Evolutionary conservation across 2,329 filamentous ascomycete genomes (phyloP).

Genomic region (Aspergillus quadricinctus): DNA sequence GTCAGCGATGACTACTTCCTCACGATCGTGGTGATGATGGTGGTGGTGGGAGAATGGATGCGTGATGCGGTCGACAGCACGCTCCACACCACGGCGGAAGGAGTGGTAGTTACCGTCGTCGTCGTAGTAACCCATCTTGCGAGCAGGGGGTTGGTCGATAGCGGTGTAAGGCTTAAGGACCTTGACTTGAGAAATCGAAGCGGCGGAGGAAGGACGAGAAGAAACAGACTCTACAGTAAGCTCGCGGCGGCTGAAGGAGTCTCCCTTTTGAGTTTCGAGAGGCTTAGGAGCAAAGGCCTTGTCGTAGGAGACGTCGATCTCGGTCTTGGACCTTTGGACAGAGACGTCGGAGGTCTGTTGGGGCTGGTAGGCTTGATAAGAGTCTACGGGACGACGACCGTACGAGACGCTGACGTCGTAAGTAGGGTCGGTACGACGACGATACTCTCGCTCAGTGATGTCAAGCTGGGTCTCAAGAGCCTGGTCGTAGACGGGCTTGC

Average conservation of each 20-base stretch:
- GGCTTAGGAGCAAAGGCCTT: slow-evolving; percentile 24
- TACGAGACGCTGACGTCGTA: slow-evolving; percentile 42
- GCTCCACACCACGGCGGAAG: slow-evolving; percentile 66
- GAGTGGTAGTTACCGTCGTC: slow-evolving; percentile 72
- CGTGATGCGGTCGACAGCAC: slow-evolving; percentile 61
- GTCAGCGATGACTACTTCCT: slow-evolving; percentile 40
- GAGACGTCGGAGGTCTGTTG: slow-evolving; percentile 24
- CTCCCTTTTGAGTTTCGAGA: slow-evolving; percentile 41
- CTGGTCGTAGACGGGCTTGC: slow-evolving; percentile 38
- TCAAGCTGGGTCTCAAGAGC: slow-evolving; percentile 48
- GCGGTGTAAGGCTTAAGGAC: slow-evolving; percentile 47
- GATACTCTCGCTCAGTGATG: slow-evolving; percentile 59
- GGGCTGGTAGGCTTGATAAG: slow-evolving; percentile 10
- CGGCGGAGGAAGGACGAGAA: slow-evolving; percentile 24
- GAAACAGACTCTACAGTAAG: slow-evolving; percentile 32
- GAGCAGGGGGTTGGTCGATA: slow-evolving; percentile 49
- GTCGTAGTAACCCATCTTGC: slow-evolving; percentile 77
- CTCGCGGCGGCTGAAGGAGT: slow-evolving; percentile 28
- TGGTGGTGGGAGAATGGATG: slow-evolving; percentile 59
- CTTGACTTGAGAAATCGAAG: slow-evolving; percentile 46
- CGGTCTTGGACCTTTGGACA: slow-evolving; percentile 11
- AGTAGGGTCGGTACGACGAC: slow-evolving; percentile 55
- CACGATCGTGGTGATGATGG: slow-evolving; percentile 32
- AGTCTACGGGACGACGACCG: slow-evolving; percentile 16
- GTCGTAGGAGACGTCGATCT: slow-evolving; percentile 30